Conservation (phyloP, 2,329 filamentous ascomycete species). For the Colletotrichum horii region DNA sequence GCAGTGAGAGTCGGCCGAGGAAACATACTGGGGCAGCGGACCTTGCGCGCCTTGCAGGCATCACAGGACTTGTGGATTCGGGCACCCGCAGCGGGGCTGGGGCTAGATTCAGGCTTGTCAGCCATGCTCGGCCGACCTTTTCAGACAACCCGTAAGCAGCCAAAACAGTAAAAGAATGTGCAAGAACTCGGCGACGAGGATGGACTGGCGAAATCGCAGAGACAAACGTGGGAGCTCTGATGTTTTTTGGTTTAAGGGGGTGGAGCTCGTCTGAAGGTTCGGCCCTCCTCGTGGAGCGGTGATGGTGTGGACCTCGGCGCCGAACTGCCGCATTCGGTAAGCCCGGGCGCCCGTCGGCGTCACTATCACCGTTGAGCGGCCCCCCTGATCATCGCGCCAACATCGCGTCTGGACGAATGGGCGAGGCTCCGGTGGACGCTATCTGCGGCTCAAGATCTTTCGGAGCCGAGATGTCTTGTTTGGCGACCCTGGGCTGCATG, state of each 20-base stretch:
- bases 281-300: neutral
- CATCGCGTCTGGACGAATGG: neutral
- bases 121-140: neutral
- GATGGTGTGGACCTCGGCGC: neutral
- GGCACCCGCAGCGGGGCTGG: neutral
- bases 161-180: neutral
- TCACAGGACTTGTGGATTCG: slow-evolving; percentile 38
- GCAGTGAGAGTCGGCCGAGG: neutral
- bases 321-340: slow-evolving; percentile 9
- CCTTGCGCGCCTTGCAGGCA: slow-evolving; percentile 44
- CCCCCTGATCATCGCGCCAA: neutral
- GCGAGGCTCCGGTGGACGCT: neutral
- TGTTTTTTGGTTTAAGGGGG: neutral
- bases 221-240: neutral
- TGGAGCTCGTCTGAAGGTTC: neutral
- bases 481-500: neutral
- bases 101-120: neutral
- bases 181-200: neutral
- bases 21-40: slow-evolving; percentile 40
- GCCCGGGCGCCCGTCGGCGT: neutral
- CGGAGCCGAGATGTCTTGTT: neutral
- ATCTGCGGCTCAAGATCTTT: neutral
- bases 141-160: neutral
- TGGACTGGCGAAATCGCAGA: neutral
- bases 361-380: neutral